phyloP scores from a whole-genome alignment of 257 asterid genomes.

The Ajuga chamaepitys region DNA sequence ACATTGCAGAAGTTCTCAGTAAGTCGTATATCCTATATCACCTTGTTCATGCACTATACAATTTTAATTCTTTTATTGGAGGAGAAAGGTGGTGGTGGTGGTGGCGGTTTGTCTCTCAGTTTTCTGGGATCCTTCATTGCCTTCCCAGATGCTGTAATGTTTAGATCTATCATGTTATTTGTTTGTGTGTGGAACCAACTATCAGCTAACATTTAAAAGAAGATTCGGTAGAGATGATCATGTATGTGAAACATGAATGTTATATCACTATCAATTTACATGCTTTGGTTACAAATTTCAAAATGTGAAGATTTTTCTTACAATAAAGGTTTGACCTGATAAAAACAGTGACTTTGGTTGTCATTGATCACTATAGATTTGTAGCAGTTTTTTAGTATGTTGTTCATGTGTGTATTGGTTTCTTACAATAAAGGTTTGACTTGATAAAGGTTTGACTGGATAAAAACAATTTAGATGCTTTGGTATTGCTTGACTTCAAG shows the following conservation, averaged over 20 bases:
- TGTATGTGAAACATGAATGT: neutral
- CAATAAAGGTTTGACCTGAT: neutral
- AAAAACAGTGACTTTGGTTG: too few relatives aligned
- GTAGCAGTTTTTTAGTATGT: neutral
- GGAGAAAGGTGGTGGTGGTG: neutral
- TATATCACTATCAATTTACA: neutral
- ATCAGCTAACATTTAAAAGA: too few relatives aligned
- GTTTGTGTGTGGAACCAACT: neutral
- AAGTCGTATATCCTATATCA: conserved; percentile 21
- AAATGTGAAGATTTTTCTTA: neutral
- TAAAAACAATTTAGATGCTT: too few relatives aligned
- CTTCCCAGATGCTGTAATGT: neutral
- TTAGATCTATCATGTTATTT: neutral
- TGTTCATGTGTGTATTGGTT: neutral
- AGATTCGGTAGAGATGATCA: too few relatives aligned
- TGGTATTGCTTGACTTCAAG: neutral
- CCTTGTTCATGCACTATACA: neutral
- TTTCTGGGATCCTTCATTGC: neutral
- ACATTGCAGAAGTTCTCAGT: conserved; percentile 88
- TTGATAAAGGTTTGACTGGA: too few relatives aligned
- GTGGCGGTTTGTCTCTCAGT: neutral
- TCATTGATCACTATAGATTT: too few relatives aligned
- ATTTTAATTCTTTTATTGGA: neutral
- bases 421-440: too few relatives aligned
- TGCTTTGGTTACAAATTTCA: neutral